phyloP scores from a whole-genome alignment of 2,329 filamentous ascomycete genomes.

The Fusarium euwallaceae region DNA sequence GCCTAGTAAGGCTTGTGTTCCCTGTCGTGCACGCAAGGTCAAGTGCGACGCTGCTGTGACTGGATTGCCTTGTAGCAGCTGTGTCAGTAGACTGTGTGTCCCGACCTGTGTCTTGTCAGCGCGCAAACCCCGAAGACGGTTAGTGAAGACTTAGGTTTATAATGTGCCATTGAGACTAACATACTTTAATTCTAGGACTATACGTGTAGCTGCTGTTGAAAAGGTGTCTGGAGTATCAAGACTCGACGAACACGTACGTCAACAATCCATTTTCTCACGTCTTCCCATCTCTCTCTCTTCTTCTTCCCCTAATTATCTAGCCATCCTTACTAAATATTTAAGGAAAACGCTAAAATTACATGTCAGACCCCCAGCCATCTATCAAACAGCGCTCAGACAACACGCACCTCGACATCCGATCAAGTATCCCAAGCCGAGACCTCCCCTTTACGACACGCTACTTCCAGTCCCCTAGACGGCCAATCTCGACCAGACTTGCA shows the following conservation, averaged over 20 bases:
- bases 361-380: neutral
- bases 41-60: constrained; percentile 34
- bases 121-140: constrained; percentile 32
- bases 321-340: too few species aligned
- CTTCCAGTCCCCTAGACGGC: neutral
- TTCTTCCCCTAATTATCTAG: too few species aligned
- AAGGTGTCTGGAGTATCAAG: neutral
- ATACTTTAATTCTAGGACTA: neutral
- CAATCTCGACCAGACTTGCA: constrained; percentile 15
- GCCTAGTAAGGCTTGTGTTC: constrained; percentile 35
- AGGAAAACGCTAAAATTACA: too few species aligned
- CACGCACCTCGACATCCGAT: neutral
- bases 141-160: neutral
- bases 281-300: too few species aligned
- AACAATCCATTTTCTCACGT: too few species aligned
- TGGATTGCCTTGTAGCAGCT: constrained; percentile 33
- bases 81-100: constrained; percentile 15
- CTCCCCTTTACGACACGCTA: neutral
- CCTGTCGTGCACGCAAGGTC: constrained; percentile 35
- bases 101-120: constrained; percentile 22
- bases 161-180: neutral
- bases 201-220: neutral
- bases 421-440: neutral
- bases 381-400: neutral
- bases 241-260: neutral